phyloP scores from a whole-genome alignment of 768 basidiomycete species.

The Thelephora ganbajun region DNA sequence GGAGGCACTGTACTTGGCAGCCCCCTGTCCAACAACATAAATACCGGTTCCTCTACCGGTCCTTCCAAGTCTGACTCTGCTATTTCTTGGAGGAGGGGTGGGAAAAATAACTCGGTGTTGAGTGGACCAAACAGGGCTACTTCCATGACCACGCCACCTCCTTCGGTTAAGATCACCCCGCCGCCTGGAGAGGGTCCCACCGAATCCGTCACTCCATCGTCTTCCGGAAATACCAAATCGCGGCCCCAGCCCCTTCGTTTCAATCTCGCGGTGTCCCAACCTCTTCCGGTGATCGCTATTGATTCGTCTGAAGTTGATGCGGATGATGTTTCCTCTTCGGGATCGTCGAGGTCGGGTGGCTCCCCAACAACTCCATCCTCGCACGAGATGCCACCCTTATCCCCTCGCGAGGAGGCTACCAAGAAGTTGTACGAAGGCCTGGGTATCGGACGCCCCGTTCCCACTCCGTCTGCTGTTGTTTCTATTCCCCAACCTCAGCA shows the following conservation, averaged over 20 bases:
- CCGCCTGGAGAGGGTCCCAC: constrained; percentile 21
- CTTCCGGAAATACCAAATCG: constrained; percentile 7
- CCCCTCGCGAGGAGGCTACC: constrained; percentile 74
- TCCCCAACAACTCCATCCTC: constrained; percentile 65
- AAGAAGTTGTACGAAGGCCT: constrained; percentile 85
- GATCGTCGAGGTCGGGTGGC: constrained; percentile 36
- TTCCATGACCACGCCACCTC: constrained; percentile 62
- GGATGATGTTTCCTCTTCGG: constrained; percentile 42
- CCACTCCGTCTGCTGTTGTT: constrained; percentile 22
- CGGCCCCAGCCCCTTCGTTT: constrained; percentile 51
- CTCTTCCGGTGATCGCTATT: constrained; percentile 41
- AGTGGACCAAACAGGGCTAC: constrained; percentile 42
- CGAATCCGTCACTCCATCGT: constrained; percentile 10
- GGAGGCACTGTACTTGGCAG: constrained; percentile 60
- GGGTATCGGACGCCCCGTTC: constrained; percentile 62
- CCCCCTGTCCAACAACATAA: constrained; percentile 26
- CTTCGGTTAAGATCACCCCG: constrained; percentile 43
- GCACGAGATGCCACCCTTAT: constrained; percentile 37
- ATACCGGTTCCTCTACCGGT: constrained; percentile 12
- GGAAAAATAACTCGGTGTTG: constrained; percentile 54
- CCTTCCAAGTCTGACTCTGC: constrained; percentile 77
- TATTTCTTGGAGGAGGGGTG: constrained; percentile 70
- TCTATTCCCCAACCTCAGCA: constrained; percentile 14
- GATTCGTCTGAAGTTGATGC: constrained; percentile 39
- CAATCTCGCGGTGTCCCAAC: constrained; percentile 22